Base-by-base conservation (phyloP, 768 basidiomycete genomes). In the Rhizopogon rudus region DNA sequence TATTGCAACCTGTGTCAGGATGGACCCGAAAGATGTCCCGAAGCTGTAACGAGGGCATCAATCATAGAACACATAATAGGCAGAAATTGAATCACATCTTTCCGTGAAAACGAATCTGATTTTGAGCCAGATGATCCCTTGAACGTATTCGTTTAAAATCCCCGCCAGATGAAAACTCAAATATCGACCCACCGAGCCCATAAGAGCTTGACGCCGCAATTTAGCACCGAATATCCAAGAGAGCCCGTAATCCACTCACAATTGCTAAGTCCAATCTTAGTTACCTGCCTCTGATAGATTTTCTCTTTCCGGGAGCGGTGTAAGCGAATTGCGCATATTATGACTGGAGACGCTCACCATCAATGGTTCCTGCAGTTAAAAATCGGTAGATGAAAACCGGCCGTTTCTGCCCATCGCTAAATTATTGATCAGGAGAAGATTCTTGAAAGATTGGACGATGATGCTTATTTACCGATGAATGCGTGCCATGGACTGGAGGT, bases 401-500 rank as follows among this genome's bases (percentile, higher is more conserved):
- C 8, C 84, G 80, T 65, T 92, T 95, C 73, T 99, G 96, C 0
- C 96, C 96, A 71, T 99, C 95, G 17, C 93, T 95, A 25, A 52
- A 46, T 56, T 20, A 53, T 31, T 61, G 20, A 57, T 55, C 9
- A 54, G 55, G 50, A 59, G 60, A 25, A 46, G 28, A 44, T 44
- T 16, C 16, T 51, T 54, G 35, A 37, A 12, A 37, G 35, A 12
- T 37, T 20, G 35, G 57, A 51, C n/a, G 20, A 40, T 51, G 22
- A 13, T 56, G 5, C 33, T 20, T 44, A 61, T 73, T 44, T 57
- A 92, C 93, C 93, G 81, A 71, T 96, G 92, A 66, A 95, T 96
- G 48, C 96, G 83, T 51, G 94, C 96, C 96, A 98, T 98, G 2
- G 97, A 88, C 70, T 99, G 97, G 16, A 94, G 70, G 72, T 99